Percentiles rank a stretch among this genome's conserved stretches.
phyloP scores from a whole-genome alignment of 2,329 filamentous ascomycete genomes.

The Achaetomium macrosporum region DNA sequence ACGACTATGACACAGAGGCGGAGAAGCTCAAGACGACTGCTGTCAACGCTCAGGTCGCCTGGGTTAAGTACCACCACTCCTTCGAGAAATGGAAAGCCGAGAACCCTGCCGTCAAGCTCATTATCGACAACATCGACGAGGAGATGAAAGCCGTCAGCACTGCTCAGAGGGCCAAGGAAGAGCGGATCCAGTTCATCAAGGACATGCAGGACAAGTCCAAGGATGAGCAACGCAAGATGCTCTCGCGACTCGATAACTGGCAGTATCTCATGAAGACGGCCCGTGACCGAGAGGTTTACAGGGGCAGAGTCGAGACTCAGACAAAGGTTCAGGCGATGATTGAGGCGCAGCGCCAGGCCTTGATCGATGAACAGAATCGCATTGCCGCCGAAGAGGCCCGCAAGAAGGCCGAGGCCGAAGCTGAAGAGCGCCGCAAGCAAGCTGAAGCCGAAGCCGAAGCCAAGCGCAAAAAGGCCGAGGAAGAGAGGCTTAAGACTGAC shows the following conservation, averaged over 20 bases:
- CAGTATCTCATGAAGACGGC: conserved; percentile 2
- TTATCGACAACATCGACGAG: conserved; percentile 3
- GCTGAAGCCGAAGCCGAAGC: background rate
- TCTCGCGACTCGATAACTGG: conserved; percentile 2
- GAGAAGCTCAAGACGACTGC: background rate
- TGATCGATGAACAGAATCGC: background rate
- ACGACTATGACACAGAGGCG: background rate
- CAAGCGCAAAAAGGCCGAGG: background rate
- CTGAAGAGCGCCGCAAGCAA: background rate
- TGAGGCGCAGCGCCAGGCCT: background rate
- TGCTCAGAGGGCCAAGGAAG: background rate
- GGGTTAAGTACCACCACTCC: background rate
- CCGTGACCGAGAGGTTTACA: conserved; percentile 8
- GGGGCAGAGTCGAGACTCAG: conserved; percentile 1
- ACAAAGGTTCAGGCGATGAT: conserved; percentile 1
- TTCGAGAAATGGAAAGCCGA: conserved; percentile 3
- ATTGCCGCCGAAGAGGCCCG: background rate
- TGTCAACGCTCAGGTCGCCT: conserved; percentile 6
- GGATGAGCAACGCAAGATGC: background rate
- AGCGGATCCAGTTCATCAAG: background rate
- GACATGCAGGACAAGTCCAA: conserved; percentile 1
- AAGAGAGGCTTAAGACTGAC: background rate
- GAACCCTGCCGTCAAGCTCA: conserved; percentile 1
- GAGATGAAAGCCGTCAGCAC: background rate
- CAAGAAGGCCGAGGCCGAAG: background rate